phyloP scores from a whole-genome alignment of 345 rosid species.

The Dipteronia dyeriana region DNA sequence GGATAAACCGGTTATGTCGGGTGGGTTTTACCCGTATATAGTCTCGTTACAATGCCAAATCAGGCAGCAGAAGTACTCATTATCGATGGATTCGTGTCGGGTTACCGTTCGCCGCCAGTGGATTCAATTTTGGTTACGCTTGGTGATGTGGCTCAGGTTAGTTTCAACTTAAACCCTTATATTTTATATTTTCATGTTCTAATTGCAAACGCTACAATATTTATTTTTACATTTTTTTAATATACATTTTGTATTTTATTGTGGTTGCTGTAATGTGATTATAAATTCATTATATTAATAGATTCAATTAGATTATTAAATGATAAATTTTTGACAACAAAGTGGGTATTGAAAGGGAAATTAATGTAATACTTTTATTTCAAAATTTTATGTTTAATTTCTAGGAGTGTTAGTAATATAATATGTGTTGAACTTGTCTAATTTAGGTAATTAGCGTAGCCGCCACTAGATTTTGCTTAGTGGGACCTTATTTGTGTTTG shows the following conservation, averaged over 20 bases:
- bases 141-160: conserved; percentile 80
- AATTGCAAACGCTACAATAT: too few species aligned
- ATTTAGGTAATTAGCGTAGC: too few species aligned
- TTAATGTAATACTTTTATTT: neutral
- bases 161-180: neutral
- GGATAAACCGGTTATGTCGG: conserved; percentile 36
- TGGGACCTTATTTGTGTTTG: too few species aligned
- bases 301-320: neutral
- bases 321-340: neutral
- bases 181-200: too few species aligned
- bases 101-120: conserved; percentile 51
- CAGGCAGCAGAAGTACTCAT: conserved; percentile 39
- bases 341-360: neutral
- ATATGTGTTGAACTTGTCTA: too few species aligned
- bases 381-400: neutral
- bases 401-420: too few species aligned
- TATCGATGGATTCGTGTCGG: conserved; percentile 62
- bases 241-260: too few species aligned
- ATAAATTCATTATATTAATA: neutral
- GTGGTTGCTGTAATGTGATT: neutral
- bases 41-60: conserved; percentile 71
- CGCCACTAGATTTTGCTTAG: too few species aligned
- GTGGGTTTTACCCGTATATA: conserved; percentile 71
- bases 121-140: conserved; percentile 66
- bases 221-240: too few species aligned